phyloP scores from a whole-genome alignment of 2,329 filamentous ascomycete species.

The Spiromastix sp. region DNA sequence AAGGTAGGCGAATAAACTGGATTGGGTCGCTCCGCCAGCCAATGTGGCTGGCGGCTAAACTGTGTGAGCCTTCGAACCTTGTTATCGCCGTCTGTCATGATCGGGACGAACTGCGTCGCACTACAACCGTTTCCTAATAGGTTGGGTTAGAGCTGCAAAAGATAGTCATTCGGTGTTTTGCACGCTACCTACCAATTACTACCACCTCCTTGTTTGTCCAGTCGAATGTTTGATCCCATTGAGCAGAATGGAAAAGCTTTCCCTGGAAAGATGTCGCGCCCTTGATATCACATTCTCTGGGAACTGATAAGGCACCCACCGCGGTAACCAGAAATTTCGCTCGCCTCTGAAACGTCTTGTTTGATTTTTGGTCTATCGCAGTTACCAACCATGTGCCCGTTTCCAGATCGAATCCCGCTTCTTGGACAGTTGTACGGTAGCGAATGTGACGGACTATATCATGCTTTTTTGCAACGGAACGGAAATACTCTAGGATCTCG shows the following conservation, averaged over 20 bases:
- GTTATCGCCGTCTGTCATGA: constrained; percentile 27
- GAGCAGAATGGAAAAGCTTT: constrained; percentile 30
- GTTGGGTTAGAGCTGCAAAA: background rate
- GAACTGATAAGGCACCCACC: constrained; percentile 20
- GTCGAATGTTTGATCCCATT: constrained; percentile 32
- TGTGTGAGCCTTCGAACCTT: constrained; percentile 34
- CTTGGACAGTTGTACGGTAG: constrained; percentile 15
- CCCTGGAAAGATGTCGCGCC: constrained; percentile 24
- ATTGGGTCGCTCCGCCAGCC: constrained; percentile 36
- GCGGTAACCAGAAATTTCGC: constrained; percentile 21
- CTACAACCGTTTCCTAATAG: constrained; percentile 36
- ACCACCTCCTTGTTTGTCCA: constrained; percentile 29
- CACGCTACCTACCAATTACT: constrained; percentile 22
- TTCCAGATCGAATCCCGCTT: constrained; percentile 11
- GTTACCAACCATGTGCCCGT: constrained; percentile 19
- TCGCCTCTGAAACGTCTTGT: constrained; percentile 11
- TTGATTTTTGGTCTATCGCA: constrained; percentile 16
- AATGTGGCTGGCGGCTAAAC: constrained; percentile 43
- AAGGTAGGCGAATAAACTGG: constrained; percentile 30
- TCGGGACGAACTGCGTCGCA: constrained; percentile 40
- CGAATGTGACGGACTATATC: constrained; percentile 15
- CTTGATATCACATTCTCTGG: constrained; percentile 19
- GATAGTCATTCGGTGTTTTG: background rate
- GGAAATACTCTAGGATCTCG: constrained; percentile 25
- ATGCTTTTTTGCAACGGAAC: constrained; percentile 13